These are phyloP conservation scores for Solanum commersonii DNA, from an alignment of 257 asterid genomes.

Conservation along the genomic window DNA sequence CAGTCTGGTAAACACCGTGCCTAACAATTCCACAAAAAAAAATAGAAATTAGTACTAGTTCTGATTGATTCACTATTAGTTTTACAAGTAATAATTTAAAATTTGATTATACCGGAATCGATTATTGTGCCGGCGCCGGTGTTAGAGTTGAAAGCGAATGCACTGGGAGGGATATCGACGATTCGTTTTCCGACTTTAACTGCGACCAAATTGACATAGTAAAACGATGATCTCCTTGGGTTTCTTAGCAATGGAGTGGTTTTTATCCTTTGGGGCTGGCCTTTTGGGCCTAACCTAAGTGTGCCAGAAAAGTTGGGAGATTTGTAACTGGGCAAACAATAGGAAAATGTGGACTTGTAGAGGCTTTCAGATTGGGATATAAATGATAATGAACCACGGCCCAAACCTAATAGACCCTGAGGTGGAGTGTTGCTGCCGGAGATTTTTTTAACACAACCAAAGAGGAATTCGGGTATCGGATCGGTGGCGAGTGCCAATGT, in stretches of 20 bases:
- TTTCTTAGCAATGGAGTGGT: constrained; percentile 50
- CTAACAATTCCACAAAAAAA: constrained; percentile 5
- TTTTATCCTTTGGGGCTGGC: constrained; percentile 62
- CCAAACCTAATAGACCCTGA: constrained; percentile 66
- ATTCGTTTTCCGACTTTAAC: constrained; percentile 44
- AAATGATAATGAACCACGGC: constrained; percentile 66
- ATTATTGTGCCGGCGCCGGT: constrained; percentile 74
- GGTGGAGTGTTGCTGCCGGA: constrained; percentile 55
- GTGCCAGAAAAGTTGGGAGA: constrained; percentile 50
- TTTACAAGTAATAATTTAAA: background rate
- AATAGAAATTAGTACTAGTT: background rate
- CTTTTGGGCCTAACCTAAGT: constrained; percentile 49
- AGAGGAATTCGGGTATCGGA: constrained; percentile 36
- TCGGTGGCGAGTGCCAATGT: constrained; percentile 51
- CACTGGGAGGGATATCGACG: constrained; percentile 40
- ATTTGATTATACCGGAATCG: constrained; percentile 46
- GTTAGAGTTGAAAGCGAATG: constrained; percentile 49
- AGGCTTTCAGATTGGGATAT: constrained; percentile 43
- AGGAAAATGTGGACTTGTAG: constrained; percentile 66
- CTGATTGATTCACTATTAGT: background rate
- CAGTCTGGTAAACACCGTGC: constrained; percentile 64
- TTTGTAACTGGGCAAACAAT: constrained; percentile 71
- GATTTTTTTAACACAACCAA: constrained; percentile 46
- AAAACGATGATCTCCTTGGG: constrained; percentile 68
- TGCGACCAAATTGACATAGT: constrained; percentile 56